phyloP scores from a whole-genome alignment of 2,329 filamentous ascomycete genomes.

The Neopestalotiopsis sp. region DNA sequence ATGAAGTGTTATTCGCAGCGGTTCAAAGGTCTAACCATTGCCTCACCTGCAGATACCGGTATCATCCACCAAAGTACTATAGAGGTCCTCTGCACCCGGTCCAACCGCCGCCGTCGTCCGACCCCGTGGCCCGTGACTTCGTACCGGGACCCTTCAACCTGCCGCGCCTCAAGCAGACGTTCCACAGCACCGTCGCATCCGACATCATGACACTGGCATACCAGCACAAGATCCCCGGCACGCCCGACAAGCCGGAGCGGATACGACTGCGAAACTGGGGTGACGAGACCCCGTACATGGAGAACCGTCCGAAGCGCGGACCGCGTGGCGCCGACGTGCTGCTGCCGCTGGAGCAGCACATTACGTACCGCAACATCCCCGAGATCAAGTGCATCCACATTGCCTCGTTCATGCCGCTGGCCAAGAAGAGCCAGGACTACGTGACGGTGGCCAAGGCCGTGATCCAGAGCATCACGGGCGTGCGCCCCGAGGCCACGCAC shows the following conservation, averaged over 20 bases:
- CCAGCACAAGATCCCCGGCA: conserved; percentile 82
- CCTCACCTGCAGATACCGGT: conserved; percentile 78
- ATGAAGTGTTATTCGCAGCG: background rate
- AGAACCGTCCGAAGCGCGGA: conserved; percentile 83
- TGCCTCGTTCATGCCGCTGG: conserved; percentile 74
- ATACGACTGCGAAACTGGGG: conserved; percentile 85
- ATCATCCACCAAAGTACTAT: conserved; percentile 91
- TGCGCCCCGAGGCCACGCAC: conserved; percentile 72
- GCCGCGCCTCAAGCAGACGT: conserved; percentile 88
- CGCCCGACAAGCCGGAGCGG: conserved; percentile 53
- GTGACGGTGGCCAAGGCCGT: conserved; percentile 85
- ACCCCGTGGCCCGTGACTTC: conserved; percentile 87
- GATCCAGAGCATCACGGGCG: conserved; percentile 84
- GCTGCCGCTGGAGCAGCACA: conserved; percentile 72
- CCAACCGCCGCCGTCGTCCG: conserved; percentile 84
- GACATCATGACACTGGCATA: conserved; percentile 92
- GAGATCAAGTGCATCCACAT: conserved; percentile 81
- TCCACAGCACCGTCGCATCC: conserved; percentile 81
- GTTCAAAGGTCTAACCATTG: background rate
- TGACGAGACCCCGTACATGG: conserved; percentile 90
- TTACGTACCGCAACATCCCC: conserved; percentile 86
- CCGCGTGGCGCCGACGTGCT: conserved; percentile 81
- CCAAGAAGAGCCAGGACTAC: conserved; percentile 73
- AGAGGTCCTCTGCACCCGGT: conserved; percentile 92
- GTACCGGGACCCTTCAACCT: conserved; percentile 89